Base-by-base conservation (phyloP, 2,329 filamentous ascomycete species). In the Penicillium verrucosum region DNA sequence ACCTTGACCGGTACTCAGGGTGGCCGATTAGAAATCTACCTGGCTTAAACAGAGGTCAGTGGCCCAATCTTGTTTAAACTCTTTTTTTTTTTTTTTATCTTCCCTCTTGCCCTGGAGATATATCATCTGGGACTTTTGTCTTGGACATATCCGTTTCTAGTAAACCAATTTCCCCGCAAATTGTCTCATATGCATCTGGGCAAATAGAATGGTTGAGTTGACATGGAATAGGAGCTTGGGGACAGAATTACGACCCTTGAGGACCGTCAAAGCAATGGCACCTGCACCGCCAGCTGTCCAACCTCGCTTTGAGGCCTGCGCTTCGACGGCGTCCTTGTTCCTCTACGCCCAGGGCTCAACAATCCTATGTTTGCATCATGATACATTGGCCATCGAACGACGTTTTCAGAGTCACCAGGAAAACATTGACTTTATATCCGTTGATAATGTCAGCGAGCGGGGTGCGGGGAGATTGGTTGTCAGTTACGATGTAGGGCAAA, bases 401-500 rank as follows among this genome's bases (percentile, higher is more conserved):
- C 84, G 89, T 18, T 97, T 97, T 71, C 86, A 89, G 29, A 83
- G 87, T 57, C 94, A 99, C 73, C 83, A 85, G 34, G 89, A 96
- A 61, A 88, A 95, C 63, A 86, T 99, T 30, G 82, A 88, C 54
- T 82, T 96, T 68, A 85, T 99, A 53, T 87, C 88, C 1, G 92
- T 95, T 51, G 94, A 99, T 73, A 97, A 92, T 70, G 86, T 90
- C 54, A 97, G 92, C 73, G 92, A 97, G 65, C 80, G 86, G 59
- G 92, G 92, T 3, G 87, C 88, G 0, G 94, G 93, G 29, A 83
- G 92, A 61, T 77, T 96, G 58, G 92, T 96, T 2, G 90, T 96
- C 60, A 97, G 92, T 77, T 97, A 96, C 69, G 94, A 99, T 79
- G 84, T 85, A 18, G 88, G 90, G 37, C 90, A 93, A 73, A 96